Percentiles rank a stretch among this genome's conserved stretches.
Evolutionary conservation across 805 yeast species (phyloP).

Genomic region (Starmerella apis): DNA sequence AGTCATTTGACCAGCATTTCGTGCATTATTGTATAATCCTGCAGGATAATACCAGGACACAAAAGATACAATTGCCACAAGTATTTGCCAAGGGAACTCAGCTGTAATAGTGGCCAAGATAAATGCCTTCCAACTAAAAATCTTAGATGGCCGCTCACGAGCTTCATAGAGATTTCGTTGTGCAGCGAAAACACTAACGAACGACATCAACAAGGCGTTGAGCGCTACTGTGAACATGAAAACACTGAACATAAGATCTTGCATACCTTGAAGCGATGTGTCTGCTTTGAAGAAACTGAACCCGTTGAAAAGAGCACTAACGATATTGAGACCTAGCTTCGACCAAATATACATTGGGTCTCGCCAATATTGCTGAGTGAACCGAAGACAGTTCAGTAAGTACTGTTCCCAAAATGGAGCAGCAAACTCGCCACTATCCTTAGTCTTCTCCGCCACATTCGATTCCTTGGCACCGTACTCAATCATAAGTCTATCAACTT

Average conservation of each 20-base stretch:
- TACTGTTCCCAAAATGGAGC: slow-evolving; percentile 42
- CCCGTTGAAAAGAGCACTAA: slow-evolving; percentile 57
- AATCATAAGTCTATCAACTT: slow-evolving; percentile 32
- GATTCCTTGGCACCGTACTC: slow-evolving; percentile 27
- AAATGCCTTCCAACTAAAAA: slow-evolving; percentile 60
- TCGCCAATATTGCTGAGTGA: slow-evolving; percentile 44
- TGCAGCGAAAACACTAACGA: slow-evolving; percentile 47
- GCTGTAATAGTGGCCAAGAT: slow-evolving; percentile 43
- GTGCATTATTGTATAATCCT: slow-evolving; percentile 36
- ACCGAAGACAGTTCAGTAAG: slow-evolving; percentile 36
- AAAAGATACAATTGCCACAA: slow-evolving; percentile 43
- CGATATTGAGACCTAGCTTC: slow-evolving; percentile 42
- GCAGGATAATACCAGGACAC: slow-evolving; percentile 46
- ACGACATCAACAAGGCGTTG: slow-evolving; percentile 53
- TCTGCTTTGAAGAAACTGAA: slow-evolving; percentile 57
- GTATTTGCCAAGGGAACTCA: slow-evolving; percentile 51
- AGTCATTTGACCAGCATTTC: slow-evolving; percentile 37
- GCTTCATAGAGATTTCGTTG: slow-evolving; percentile 58
- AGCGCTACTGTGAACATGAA: slow-evolving; percentile 49
- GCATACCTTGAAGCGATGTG: slow-evolving; percentile 43
- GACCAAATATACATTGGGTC: slow-evolving; percentile 53
- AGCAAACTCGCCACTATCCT: slow-evolving; percentile 33
- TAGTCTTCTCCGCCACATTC: slow-evolving; percentile 18
- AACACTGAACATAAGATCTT: slow-evolving; percentile 48
- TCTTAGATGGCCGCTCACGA: slow-evolving; percentile 59